phyloP scores from a whole-genome alignment of 805 yeast genomes.

The Kuraishia borneana region DNA sequence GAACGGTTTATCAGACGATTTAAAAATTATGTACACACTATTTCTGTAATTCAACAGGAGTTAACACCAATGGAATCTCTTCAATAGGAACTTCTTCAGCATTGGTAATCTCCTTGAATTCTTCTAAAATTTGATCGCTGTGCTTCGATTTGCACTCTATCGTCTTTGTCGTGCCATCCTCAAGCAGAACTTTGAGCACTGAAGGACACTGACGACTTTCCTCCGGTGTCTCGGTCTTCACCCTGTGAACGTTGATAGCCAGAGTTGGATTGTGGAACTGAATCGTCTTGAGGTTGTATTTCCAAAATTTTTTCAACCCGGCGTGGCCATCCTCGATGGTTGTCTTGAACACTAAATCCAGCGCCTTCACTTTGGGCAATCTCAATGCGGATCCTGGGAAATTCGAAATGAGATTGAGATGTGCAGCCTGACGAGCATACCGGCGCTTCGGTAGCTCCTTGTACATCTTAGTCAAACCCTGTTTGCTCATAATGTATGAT shows the following conservation, averaged over 20 bases:
- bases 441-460: slow-evolving; percentile 27
- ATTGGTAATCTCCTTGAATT: slow-evolving; percentile 36
- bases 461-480: slow-evolving; percentile 6
- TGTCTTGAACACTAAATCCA: slow-evolving; percentile 44
- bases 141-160: slow-evolving; percentile 44
- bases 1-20: too few relatives aligned
- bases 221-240: slow-evolving; percentile 29
- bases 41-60: background rate
- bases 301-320: slow-evolving; percentile 73
- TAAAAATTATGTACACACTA: too few relatives aligned
- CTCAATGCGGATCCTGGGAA: slow-evolving; percentile 27
- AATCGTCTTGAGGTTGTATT: slow-evolving; percentile 58
- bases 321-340: slow-evolving; percentile 40
- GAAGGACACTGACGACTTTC: slow-evolving; percentile 35
- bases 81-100: slow-evolving; percentile 39
- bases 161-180: slow-evolving; percentile 24
- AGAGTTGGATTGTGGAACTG: slow-evolving; percentile 75
- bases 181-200: slow-evolving; percentile 26
- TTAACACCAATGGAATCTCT: slow-evolving; percentile 24
- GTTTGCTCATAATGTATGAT: background rate
- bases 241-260: slow-evolving; percentile 48
- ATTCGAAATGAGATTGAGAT: slow-evolving; percentile 41
- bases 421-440: slow-evolving; percentile 33
- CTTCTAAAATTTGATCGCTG: slow-evolving; percentile 42
- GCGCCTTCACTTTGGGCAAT: slow-evolving; percentile 25